These are phyloP conservation scores for Agapanthus africanus DNA, from an alignment of 106 monocot genomes.

Conservation along the genomic window DNA sequence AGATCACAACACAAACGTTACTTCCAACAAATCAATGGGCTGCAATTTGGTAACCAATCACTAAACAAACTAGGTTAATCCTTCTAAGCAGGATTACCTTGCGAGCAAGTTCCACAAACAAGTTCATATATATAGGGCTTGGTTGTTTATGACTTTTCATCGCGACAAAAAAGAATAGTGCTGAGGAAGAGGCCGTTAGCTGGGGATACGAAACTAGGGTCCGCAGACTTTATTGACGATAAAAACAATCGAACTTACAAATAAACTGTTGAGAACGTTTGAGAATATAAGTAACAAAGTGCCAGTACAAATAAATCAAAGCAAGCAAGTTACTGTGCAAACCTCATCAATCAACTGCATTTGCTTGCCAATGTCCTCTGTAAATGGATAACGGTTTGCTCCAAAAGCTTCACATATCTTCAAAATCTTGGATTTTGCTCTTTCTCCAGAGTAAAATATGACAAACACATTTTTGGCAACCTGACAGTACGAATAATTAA, in stretches of 20 bases:
- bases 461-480: conserved; percentile 91
- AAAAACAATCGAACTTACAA: not conserved
- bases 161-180: not conserved
- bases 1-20: not conserved
- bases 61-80: not conserved
- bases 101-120: too few species aligned
- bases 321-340: conserved; percentile 2
- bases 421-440: conserved; percentile 89
- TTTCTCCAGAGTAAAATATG: conserved; percentile 92
- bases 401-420: conserved; percentile 99
- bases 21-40: not conserved
- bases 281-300: not conserved
- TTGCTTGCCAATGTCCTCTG: conserved; percentile 79
- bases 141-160: not conserved
- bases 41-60: not conserved
- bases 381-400: conserved; percentile 89
- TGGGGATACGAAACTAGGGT: too few species aligned
- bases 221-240: not conserved
- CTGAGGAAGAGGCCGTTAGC: not conserved
- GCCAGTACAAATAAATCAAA: not conserved
- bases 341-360: conserved; percentile 77
- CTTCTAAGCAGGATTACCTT: not conserved
- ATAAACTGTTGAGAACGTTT: not conserved
- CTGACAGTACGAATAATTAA: conserved; percentile 27
- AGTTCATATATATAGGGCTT: not conserved